Conservation (phyloP, 495 filamentous ascomycete species). For the Xylaria castorea region DNA sequence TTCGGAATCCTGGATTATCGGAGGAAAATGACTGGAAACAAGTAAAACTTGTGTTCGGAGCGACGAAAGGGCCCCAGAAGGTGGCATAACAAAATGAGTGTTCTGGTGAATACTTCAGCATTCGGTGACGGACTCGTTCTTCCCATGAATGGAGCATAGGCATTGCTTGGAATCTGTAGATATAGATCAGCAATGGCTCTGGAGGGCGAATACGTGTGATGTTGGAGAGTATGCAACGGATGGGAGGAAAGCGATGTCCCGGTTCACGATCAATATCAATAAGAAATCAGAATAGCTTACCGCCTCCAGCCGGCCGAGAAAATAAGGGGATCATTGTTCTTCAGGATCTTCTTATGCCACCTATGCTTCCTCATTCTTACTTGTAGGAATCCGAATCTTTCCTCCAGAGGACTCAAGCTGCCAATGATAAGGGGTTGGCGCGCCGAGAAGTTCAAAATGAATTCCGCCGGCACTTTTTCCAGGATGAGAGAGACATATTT, state of each 20-base stretch:
- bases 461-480: slow-evolving; percentile 88
- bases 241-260: neutral
- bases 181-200: slow-evolving; percentile 14
- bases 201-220: neutral
- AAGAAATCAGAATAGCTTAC: slow-evolving; percentile 14
- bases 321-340: slow-evolving; percentile 95
- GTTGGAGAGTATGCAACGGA: neutral
- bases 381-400: slow-evolving; percentile 94
- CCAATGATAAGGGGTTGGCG: slow-evolving; percentile 87
- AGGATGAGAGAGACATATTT: slow-evolving; percentile 91
- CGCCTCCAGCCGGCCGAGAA: slow-evolving; percentile 94
- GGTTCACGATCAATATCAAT: neutral
- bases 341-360: slow-evolving; percentile 99
- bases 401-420: slow-evolving; percentile 87
- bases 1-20: slow-evolving; percentile 87
- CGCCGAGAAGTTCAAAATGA: slow-evolving; percentile 85
- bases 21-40: slow-evolving; percentile 91
- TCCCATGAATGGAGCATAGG: slow-evolving; percentile 96
- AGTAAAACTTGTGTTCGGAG: slow-evolving; percentile 94
- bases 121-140: slow-evolving; percentile 88
- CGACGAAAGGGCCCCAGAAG: slow-evolving; percentile 92
- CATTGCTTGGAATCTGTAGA: slow-evolving; percentile 78
- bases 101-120: slow-evolving; percentile 97
- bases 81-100: slow-evolving; percentile 98
- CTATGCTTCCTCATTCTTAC: slow-evolving; percentile 94